A percentile compares a stretch with the other conserved stretches of the same genome.
phyloP scores from a whole-genome alignment of 495 filamentous ascomycete species.

The Echria macrotheca region DNA sequence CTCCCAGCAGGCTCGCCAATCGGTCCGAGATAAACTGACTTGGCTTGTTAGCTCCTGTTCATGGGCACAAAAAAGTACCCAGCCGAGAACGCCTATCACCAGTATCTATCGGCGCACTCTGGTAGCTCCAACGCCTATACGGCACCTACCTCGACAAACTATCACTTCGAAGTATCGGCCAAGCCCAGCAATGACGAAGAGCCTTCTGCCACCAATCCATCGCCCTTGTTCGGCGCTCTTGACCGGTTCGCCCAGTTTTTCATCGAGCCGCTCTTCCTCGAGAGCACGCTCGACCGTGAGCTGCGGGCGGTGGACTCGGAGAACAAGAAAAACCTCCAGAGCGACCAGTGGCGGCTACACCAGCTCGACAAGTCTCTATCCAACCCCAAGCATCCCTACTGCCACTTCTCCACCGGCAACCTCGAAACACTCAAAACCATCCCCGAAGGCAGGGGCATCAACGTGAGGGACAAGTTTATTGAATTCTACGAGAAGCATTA shows the following conservation, averaged over 20 bases:
- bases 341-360: slow-evolving; percentile 84
- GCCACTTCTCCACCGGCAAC: slow-evolving; percentile 94
- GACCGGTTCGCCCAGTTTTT: slow-evolving; percentile 99
- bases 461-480: slow-evolving; percentile 91
- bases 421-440: slow-evolving; percentile 81
- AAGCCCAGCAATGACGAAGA: slow-evolving; percentile 52
- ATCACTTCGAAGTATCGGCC: slow-evolving; percentile 93
- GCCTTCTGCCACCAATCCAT: slow-evolving; percentile 48
- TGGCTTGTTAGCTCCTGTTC: slow-evolving; percentile 91
- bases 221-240: slow-evolving; percentile 81
- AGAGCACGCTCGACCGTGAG: slow-evolving; percentile 86
- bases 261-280: slow-evolving; percentile 82
- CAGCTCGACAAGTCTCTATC: slow-evolving; percentile 89
- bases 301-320: slow-evolving; percentile 93
- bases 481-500: slow-evolving; percentile 87
- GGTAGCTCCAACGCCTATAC: slow-evolving; percentile 95
- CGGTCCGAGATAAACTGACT: background rate
- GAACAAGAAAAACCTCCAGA: slow-evolving; percentile 99
- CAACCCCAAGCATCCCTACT: slow-evolving; percentile 87
- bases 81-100: slow-evolving; percentile 90
- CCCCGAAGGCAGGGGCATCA: slow-evolving; percentile 74
- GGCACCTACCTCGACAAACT: slow-evolving; percentile 89
- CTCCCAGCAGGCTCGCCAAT: background rate
- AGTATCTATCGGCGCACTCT: slow-evolving; percentile 83
- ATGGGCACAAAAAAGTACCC: slow-evolving; percentile 99